A percentile compares a stretch with the other conserved stretches of the same genome.
Conservation (phyloP, 495 filamentous ascomycete species). For the Cercophora scortea region DNA sequence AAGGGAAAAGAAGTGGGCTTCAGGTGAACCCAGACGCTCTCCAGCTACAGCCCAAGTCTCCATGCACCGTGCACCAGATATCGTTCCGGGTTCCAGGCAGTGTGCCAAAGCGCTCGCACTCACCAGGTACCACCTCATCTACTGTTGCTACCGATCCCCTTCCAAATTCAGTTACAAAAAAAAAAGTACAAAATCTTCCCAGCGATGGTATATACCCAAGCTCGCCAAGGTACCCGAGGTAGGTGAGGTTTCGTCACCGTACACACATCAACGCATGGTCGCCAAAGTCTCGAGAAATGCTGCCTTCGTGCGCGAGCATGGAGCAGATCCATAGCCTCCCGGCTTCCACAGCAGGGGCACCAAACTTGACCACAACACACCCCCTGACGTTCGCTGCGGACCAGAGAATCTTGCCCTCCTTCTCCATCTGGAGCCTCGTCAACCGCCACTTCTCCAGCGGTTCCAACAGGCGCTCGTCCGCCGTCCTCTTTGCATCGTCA, state of each 20-base stretch:
- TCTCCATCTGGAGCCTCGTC: constrained; percentile 43
- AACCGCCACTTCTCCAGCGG: constrained; percentile 34
- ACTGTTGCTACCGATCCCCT: too few relatives aligned
- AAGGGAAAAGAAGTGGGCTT: too few relatives aligned
- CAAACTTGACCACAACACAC: constrained; percentile 84
- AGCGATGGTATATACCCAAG: too few relatives aligned
- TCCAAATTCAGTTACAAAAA: too few relatives aligned
- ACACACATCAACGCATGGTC: constrained; percentile 47
- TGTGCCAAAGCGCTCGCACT: too few relatives aligned
- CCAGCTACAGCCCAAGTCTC: too few relatives aligned
- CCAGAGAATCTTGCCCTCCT: constrained; percentile 61
- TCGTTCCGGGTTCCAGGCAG: too few relatives aligned
- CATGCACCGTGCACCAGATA: too few relatives aligned
- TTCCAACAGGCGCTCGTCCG: constrained; percentile 15
- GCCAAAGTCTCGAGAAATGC: constrained; percentile 38
- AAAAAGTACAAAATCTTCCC: too few relatives aligned
- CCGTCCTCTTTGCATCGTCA: constrained; percentile 33
- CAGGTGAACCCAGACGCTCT: too few relatives aligned
- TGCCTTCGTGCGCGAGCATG: constrained; percentile 45
- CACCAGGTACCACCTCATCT: too few relatives aligned
- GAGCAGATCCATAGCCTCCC: constrained; percentile 43
- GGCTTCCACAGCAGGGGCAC: constrained; percentile 42
- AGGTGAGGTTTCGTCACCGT: background rate
- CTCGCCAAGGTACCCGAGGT: too few relatives aligned
- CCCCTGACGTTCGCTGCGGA: constrained; percentile 77